Evolutionary conservation across 2,329 filamentous ascomycete species (phyloP).

Genomic region (Xylaria sp.): DNA sequence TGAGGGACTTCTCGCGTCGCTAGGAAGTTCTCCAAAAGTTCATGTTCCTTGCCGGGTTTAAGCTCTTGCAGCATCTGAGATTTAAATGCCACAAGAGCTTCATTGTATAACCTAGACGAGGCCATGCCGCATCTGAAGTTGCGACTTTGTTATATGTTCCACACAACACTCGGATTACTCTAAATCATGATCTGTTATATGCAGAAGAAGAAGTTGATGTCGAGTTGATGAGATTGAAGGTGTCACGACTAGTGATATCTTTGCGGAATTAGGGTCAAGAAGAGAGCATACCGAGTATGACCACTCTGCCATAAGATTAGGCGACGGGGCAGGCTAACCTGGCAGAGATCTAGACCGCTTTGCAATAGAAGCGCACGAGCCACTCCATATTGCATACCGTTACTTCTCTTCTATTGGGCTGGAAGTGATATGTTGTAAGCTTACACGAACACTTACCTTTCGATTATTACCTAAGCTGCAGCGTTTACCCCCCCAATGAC

Average conservation of each 20-base stretch:
- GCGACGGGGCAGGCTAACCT: too few relatives aligned
- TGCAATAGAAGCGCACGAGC: too few relatives aligned
- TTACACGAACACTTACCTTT: too few relatives aligned
- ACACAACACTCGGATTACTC: neutral
- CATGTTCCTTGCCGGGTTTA: slow-evolving; percentile 9
- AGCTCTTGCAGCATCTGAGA: slow-evolving; percentile 7
- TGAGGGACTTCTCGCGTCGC: slow-evolving; percentile 6
- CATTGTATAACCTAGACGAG: slow-evolving; percentile 3
- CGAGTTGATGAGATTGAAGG: neutral
- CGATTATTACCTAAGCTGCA: too few relatives aligned
- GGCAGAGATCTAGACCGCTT: too few relatives aligned
- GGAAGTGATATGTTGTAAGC: too few relatives aligned
- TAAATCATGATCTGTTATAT: neutral
- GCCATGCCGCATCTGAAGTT: neutral
- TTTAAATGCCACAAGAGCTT: slow-evolving; percentile 7
- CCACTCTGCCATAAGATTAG: too few relatives aligned
- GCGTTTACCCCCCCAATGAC: too few relatives aligned
- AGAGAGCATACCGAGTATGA: too few relatives aligned
- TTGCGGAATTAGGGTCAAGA: too few relatives aligned
- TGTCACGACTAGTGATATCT: neutral
- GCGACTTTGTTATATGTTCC: neutral
- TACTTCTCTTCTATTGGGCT: too few relatives aligned
- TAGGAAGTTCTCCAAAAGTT: neutral
- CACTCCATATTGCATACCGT: too few relatives aligned
- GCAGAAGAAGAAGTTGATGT: neutral